Percentiles rank a stretch among this genome's conserved stretches.
Evolutionary conservation across 2,329 filamentous ascomycete species (phyloP).

Genomic region (Dactylonectria estremocensis): DNA sequence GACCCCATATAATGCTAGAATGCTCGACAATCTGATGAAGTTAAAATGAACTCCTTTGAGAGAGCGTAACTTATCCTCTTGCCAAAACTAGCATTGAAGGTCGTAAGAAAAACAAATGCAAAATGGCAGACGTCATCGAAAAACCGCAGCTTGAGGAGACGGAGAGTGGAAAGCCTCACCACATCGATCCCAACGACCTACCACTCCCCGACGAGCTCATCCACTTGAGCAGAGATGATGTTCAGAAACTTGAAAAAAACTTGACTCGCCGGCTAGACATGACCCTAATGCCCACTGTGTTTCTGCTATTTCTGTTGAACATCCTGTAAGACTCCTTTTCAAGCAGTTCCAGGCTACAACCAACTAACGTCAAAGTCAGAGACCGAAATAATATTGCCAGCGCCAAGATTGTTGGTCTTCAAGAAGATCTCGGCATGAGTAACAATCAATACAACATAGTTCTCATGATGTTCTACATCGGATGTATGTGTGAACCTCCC

Average conservation of each 20-base stretch:
- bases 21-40: not conserved
- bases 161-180: conserved; percentile 21
- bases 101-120: not conserved
- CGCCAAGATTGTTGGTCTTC: conserved; percentile 23
- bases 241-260: conserved; percentile 8
- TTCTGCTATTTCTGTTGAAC: conserved; percentile 20
- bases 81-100: no score
- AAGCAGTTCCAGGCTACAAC: no score
- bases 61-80: not conserved
- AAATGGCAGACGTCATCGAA: conserved; percentile 18
- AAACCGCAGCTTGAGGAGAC: conserved; percentile 17
- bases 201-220: conserved; percentile 20
- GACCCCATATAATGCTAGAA: conserved; percentile 7
- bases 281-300: conserved; percentile 23
- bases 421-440: conserved; percentile 22
- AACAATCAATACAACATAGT: conserved; percentile 24
- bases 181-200: conserved; percentile 17
- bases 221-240: conserved; percentile 15
- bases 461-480: conserved; percentile 25
- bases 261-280: conserved; percentile 23
- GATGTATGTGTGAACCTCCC: conserved; percentile 4
- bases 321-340: conserved; percentile 7
- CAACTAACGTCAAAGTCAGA: not conserved
- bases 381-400: conserved; percentile 29
- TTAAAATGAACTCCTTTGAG: not conserved